phyloP scores from a whole-genome alignment of 2,329 filamentous ascomycete genomes.

The Diplodia corticola region DNA sequence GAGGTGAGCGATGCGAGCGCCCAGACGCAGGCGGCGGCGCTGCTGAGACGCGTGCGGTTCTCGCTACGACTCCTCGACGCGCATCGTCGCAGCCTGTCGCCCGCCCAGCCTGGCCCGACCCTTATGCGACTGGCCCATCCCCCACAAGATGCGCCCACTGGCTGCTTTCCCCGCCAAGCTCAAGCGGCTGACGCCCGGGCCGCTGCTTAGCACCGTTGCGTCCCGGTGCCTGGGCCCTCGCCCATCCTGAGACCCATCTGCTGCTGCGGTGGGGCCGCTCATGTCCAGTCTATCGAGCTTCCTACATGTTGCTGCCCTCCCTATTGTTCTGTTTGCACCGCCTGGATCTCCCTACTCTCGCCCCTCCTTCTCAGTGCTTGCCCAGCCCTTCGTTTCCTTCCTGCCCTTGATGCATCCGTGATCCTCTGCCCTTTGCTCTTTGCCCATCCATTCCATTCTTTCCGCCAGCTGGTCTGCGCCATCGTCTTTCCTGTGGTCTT shows the following conservation, averaged over 20 bases:
- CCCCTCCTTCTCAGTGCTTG: too few relatives aligned
- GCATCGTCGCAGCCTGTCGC: slow-evolving; percentile 36
- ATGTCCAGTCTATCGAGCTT: neutral
- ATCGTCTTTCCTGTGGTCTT: neutral
- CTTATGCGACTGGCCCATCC: slow-evolving; percentile 35
- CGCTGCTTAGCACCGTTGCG: slow-evolving; percentile 1
- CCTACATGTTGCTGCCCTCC: slow-evolving; percentile 7
- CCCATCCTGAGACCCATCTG: slow-evolving; percentile 3
- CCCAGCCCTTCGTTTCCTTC: slow-evolving; percentile 1
- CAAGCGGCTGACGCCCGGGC: neutral
- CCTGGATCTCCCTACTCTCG: neutral
- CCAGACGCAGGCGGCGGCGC: neutral
- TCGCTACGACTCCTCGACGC: slow-evolving; percentile 32
- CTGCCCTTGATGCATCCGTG: slow-evolving; percentile 9
- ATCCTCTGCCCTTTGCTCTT: slow-evolving; percentile 4
- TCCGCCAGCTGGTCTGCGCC: slow-evolving; percentile 15
- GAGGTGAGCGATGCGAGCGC: neutral
- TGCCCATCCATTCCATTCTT: slow-evolving; percentile 3
- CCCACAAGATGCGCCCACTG: slow-evolving; percentile 27
- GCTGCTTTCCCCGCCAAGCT: slow-evolving; percentile 19
- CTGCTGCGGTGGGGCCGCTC: slow-evolving; percentile 4
- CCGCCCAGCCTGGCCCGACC: slow-evolving; percentile 37
- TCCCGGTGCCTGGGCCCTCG: slow-evolving; percentile 28
- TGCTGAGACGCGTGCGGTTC: slow-evolving; percentile 27
- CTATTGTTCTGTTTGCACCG: slow-evolving; percentile 7